These are phyloP conservation scores for Lactarius akahatsu DNA, from an alignment of 768 basidiomycete genomes.

Conservation along the genomic window DNA sequence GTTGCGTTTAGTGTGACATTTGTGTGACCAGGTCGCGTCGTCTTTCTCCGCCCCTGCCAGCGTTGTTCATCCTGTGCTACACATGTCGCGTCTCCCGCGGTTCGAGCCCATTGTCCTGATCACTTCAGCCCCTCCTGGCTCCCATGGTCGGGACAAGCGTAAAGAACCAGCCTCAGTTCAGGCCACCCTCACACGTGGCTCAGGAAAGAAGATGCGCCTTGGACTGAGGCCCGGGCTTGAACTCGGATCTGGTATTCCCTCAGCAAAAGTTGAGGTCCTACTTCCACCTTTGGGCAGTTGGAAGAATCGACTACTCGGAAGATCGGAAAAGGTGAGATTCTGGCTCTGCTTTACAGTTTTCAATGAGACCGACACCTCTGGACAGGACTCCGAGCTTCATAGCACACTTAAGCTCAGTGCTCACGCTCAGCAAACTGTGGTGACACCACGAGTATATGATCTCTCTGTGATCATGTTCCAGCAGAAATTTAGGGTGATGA, in stretches of 20 bases:
- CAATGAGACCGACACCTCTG: constrained; percentile 32
- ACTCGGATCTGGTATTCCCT: constrained; percentile 2
- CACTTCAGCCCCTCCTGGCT: neutral
- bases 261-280: constrained; percentile 16
- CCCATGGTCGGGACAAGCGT: constrained; percentile 16
- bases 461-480: constrained; percentile 8
- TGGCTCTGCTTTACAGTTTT: constrained; percentile 32
- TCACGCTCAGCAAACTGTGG: constrained; percentile 8
- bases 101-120: constrained; percentile 10
- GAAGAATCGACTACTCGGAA: constrained; percentile 9
- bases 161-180: constrained; percentile 23
- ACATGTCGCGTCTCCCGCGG: constrained; percentile 4
- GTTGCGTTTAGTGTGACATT: no score
- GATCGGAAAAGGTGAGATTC: neutral
- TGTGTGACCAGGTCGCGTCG: no score
- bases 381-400: constrained; percentile 10
- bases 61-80: neutral
- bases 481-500: constrained; percentile 8
- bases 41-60: no score
- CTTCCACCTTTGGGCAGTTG: constrained; percentile 23
- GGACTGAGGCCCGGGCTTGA: neutral
- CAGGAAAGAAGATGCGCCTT: constrained; percentile 32
- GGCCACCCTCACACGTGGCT: constrained; percentile 30
- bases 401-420: no score
- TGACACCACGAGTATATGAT: constrained; percentile 14